phyloP scores from a whole-genome alignment of 768 basidiomycete genomes.

The Trametes coccinea region DNA sequence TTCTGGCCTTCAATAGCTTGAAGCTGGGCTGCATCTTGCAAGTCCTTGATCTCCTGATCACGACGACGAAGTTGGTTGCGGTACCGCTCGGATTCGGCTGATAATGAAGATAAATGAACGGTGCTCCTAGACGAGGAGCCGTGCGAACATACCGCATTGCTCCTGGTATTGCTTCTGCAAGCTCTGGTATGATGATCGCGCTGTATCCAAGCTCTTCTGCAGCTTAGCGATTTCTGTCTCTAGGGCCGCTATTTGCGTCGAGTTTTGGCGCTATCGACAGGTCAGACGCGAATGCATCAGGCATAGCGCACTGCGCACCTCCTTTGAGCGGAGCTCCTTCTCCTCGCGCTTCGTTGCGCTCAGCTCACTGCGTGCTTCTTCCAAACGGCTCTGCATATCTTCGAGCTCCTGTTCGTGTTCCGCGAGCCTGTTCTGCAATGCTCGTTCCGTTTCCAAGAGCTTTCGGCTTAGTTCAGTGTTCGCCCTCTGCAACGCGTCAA shows the following conservation, averaged over 20 bases:
- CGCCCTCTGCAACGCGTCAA: constrained; percentile 70
- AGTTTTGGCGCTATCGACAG: constrained; percentile 51
- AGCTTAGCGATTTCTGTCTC: constrained; percentile 82
- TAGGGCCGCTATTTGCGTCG: constrained; percentile 62
- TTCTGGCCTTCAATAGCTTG: constrained; percentile 69
- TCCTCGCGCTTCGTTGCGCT: constrained; percentile 84
- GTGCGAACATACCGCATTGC: constrained; percentile 66
- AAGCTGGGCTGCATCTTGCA: constrained; percentile 58
- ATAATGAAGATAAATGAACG: neutral
- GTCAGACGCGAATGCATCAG: constrained; percentile 22
- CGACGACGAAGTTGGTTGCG: constrained; percentile 72
- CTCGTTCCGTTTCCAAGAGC: constrained; percentile 71
- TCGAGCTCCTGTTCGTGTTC: constrained; percentile 86
- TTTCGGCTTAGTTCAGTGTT: constrained; percentile 79
- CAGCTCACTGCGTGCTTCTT: constrained; percentile 77
- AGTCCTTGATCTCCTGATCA: constrained; percentile 68
- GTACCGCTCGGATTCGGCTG: constrained; percentile 78
- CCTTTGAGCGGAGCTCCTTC: constrained; percentile 87
- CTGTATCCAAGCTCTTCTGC: constrained; percentile 70
- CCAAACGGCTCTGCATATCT: constrained; percentile 73
- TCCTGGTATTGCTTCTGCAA: constrained; percentile 89
- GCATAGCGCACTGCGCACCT: constrained; percentile 47
- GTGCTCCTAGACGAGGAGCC: neutral
- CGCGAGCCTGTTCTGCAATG: constrained; percentile 60
- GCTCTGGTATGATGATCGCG: constrained; percentile 69